Base-by-base conservation (phyloP, 2,329 filamentous ascomycete genomes). In the Colletotrichum somersetense region DNA sequence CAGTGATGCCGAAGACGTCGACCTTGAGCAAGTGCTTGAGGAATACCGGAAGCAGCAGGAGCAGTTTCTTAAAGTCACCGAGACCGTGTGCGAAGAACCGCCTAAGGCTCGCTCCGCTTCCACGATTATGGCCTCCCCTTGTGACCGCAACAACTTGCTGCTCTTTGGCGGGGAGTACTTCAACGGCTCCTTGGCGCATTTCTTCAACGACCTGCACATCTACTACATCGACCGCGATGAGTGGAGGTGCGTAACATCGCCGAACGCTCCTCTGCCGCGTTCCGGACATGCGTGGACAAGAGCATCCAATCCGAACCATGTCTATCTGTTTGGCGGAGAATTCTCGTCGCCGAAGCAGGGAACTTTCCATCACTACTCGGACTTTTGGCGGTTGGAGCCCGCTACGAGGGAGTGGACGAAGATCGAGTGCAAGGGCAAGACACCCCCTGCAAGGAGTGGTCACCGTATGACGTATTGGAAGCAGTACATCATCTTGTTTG, bases 311-410 rank as follows among this genome's bases (percentile, higher is more conserved):
- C 86, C 92, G 20, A 93, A 92, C 74, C 91, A 93, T 44, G 89
- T 98, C 64, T 99, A 97, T 80, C 85, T 99, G 20, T 98, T 98
- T 78, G 96, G 96, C 75, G 96, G 96, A 73, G 96, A 99, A 83
- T 99, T 99, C 81, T 97, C 93, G 70, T 96, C 92, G 38, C 96
- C 96, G 2, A 98, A 98, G 80, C 96, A 98, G 82, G 96, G 96
- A 5, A 98, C 96, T 0, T 99, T 99, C 79, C 98, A 99, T 81
- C 96, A 99, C 82, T 99, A 99, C 84, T 97, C 97, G 78, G 96
- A 98, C 83, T 98, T 99, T 81, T 99, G 96, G 96, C 89, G 92
- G 62, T 88, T 98, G 55, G 95, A 98, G 79, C 93, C 96, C 0
- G 88, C 88, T 11, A 91, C 89, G 10, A 88, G 95, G 77, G 96